Base-by-base conservation (phyloP, 768 basidiomycete genomes). In the Naganishia onofrii region DNA sequence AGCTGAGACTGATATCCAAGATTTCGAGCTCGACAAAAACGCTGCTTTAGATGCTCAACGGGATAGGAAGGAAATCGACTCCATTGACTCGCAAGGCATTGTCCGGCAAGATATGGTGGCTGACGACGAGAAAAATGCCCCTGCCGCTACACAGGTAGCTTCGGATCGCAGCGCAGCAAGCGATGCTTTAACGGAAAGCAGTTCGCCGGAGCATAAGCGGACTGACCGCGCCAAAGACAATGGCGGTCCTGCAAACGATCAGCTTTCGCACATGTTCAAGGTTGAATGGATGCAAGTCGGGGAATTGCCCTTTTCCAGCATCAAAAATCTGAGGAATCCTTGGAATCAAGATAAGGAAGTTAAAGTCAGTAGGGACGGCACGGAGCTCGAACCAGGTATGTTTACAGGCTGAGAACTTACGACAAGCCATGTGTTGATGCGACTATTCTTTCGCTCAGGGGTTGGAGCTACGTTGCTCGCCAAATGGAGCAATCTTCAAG, bases 241-340 rank as follows among this genome's bases (percentile, higher is more conserved):
- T 23, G 48, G 21, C 21, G 34, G 17, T 23, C 32, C 29, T 6
- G 21, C 38, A n/a, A 44, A 44, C 34, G 46, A 38, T 31, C 34
- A 76, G 36, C 74, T 66, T 32, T 21, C 32, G 17, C 86, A 88
- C 64, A 84, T 89, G 4, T 96, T 97, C 85, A 84, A 85, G 70
- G 82, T 96, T 29, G 85, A 93, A 74, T 96, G 94, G 94, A 72
- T 93, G 54, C 86, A 85, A 73, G 90, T 87, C 0, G 82, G 85
- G 15, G 84, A 85, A 2, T 78, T 97, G 2, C 87, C 91, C 0
- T 97, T 97, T 80, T 81, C 84, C 71, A 86, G 86, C 54, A 89
- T 89, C 38, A 85, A 88, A 31, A 89, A 92, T 77, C 80, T 96
- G 64, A 87, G 91, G 51, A 98, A 97, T 77, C 89, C 89, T 2